phyloP scores from a whole-genome alignment of 2,329 filamentous ascomycete species.

The Pyrenochaeta sp. region DNA sequence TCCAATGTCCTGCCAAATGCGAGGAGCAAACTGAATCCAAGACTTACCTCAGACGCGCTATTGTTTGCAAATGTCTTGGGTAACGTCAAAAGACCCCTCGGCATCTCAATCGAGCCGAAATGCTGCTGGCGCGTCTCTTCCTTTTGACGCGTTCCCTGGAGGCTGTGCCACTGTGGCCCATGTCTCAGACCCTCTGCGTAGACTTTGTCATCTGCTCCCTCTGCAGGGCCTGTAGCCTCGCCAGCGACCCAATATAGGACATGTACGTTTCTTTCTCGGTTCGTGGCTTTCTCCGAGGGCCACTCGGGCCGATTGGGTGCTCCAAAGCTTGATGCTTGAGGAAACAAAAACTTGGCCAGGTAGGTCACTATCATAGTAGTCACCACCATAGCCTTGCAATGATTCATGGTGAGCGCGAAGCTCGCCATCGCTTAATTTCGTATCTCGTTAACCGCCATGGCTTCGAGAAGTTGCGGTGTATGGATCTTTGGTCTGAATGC shows the following conservation, averaged over 20 bases:
- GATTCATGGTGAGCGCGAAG: constrained; percentile 3
- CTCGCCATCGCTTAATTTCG: neutral
- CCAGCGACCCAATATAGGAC: constrained; percentile 20
- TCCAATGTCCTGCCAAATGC: neutral
- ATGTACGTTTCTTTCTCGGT: constrained; percentile 17
- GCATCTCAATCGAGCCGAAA: neutral
- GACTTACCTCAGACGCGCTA: neutral
- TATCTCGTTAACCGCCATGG: neutral
- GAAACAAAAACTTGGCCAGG: constrained; percentile 2
- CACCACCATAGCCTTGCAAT: neutral
- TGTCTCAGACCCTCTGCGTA: constrained; percentile 42
- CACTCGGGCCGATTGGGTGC: constrained; percentile 16
- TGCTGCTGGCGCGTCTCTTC: constrained; percentile 16
- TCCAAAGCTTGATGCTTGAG: constrained; percentile 5
- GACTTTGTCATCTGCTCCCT: constrained; percentile 41
- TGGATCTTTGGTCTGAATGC: neutral
- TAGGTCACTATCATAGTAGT: neutral
- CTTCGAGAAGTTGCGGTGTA: constrained; percentile 1
- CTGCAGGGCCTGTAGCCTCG: constrained; percentile 36
- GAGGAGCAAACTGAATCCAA: too few relatives aligned
- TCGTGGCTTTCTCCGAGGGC: constrained; percentile 6
- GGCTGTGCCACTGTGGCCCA: constrained; percentile 37
- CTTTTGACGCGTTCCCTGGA: constrained; percentile 32
- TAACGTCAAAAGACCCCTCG: neutral
- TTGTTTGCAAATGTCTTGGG: neutral